A percentile compares a stretch with the other conserved stretches of the same genome.
Evolutionary conservation across 192 early-diverging fungal genomes (phyloP).

Genomic region (Coemansia sp.): DNA sequence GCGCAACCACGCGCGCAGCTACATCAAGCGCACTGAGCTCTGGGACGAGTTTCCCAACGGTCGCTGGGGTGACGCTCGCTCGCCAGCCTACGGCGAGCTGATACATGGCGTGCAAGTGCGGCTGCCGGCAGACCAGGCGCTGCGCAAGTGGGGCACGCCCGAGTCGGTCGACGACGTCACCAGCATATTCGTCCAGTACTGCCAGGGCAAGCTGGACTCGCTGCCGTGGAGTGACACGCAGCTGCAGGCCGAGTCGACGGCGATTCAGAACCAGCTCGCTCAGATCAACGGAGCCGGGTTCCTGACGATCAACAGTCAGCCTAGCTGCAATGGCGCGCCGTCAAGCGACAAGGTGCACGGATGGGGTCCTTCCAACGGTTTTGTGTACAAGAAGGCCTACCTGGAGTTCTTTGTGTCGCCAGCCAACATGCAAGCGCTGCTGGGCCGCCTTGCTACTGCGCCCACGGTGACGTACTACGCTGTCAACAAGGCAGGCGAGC

Average conservation of each 20-base stretch:
- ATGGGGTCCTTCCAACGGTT: constrained; percentile 96
- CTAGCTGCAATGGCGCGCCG: constrained; percentile 85
- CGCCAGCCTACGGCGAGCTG: constrained; percentile 84
- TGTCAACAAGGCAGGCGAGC: constrained; percentile 86
- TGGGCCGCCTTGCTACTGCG: constrained; percentile 58
- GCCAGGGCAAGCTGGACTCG: constrained; percentile 71
- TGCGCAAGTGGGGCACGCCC: constrained; percentile 83
- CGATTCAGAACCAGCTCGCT: constrained; percentile 70
- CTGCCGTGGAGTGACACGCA: constrained; percentile 93
- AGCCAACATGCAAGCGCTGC: constrained; percentile 65
- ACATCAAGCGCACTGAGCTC: constrained; percentile 86
- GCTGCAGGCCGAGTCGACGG: constrained; percentile 75
- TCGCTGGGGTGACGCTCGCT: constrained; percentile 96
- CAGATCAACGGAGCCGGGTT: constrained; percentile 82
- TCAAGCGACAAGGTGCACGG: constrained; percentile 80
- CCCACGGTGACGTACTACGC: constrained; percentile 85
- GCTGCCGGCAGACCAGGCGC: constrained; percentile 75
- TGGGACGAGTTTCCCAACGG: constrained; percentile 99
- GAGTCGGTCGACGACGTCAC: constrained; percentile 67
- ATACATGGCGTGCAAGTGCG: constrained; percentile 81
- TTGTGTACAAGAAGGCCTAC: constrained; percentile 96
- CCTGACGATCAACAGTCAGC: constrained; percentile 95
- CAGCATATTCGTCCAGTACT: constrained; percentile 82
- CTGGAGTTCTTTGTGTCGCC: constrained; percentile 94
- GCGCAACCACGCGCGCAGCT: constrained; percentile 92